Evolutionary conservation across 1,284 basidiomycete species (phyloP).

Genomic region (Ceratobasidium sp.): DNA sequence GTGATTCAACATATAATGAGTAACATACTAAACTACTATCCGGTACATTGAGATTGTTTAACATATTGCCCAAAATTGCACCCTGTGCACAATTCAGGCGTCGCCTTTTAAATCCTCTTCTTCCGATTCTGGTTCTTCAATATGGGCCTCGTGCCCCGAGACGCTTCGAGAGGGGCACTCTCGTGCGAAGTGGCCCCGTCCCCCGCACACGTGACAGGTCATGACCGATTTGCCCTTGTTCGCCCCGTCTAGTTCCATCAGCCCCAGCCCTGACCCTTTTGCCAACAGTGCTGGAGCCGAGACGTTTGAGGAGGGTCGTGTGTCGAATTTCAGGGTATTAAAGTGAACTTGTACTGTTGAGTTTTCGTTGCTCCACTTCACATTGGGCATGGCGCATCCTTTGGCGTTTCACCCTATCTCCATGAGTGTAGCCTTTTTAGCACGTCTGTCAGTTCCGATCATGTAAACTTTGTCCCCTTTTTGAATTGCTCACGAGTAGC

Average conservation of each 20-base stretch:
- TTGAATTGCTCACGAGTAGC: no score
- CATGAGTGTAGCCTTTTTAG: neutral
- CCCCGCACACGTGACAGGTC: neutral
- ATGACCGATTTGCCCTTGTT: neutral
- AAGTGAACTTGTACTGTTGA: neutral
- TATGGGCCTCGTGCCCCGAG: neutral
- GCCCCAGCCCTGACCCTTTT: neutral
- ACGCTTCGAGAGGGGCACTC: neutral
- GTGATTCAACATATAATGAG: neutral
- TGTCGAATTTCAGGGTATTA: neutral
- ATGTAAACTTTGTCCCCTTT: constrained; percentile 1
- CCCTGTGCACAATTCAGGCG: neutral
- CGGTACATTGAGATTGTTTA: neutral
- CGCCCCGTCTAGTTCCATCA: neutral
- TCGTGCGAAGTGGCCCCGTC: neutral
- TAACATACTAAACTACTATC: neutral
- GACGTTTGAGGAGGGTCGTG: neutral
- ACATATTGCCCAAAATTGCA: neutral
- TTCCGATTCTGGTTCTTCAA: neutral
- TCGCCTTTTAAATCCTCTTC: neutral
- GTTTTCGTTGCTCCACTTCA: neutral
- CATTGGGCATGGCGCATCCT: neutral
- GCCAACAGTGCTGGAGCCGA: neutral
- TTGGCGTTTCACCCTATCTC: neutral
- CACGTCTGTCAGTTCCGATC: neutral